Percentiles rank a stretch among this genome's conserved stretches.
Evolutionary conservation across 805 yeast species (phyloP).

Genomic region (Wickerhamiella alocasiicola): DNA sequence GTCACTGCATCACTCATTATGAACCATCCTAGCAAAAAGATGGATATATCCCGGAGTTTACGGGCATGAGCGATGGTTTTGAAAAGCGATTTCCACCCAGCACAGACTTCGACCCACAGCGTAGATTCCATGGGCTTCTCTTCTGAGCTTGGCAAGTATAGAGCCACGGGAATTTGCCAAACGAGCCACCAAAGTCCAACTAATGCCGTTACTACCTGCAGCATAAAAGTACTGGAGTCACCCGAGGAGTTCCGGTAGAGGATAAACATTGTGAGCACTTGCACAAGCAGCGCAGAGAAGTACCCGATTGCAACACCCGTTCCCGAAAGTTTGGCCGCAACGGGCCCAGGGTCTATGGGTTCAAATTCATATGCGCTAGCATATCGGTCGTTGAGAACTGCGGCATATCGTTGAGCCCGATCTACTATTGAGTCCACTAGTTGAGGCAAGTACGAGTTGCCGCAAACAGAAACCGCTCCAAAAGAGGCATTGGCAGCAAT

Average conservation of each 20-base stretch:
- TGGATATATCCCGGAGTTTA: constrained; percentile 49
- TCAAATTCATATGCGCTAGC: constrained; percentile 17
- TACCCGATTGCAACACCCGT: constrained; percentile 63
- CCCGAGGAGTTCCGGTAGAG: constrained; percentile 32
- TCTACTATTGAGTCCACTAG: constrained; percentile 30
- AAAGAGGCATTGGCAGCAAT: constrained; percentile 54
- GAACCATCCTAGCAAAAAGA: constrained; percentile 63
- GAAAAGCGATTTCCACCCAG: constrained; percentile 52
- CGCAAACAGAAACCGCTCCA: constrained; percentile 72
- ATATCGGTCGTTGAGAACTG: constrained; percentile 15
- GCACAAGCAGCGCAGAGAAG: constrained; percentile 55
- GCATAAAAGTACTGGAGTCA: constrained; percentile 26
- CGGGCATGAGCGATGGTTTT: constrained; percentile 48
- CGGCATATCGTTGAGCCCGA: constrained; percentile 11
- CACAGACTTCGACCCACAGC: constrained; percentile 29
- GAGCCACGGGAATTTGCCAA: constrained; percentile 51
- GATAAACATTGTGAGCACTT: constrained; percentile 42
- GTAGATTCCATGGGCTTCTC: constrained; percentile 1
- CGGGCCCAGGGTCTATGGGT: constrained; percentile 16
- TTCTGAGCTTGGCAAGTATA: constrained; percentile 30
- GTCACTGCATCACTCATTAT: constrained; percentile 62
- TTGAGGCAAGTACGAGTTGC: constrained; percentile 59
- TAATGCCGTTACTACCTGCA: constrained; percentile 46
- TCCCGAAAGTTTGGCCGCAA: constrained; percentile 39
- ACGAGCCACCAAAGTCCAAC: constrained; percentile 72